Evolutionary conservation across 176 grass and related monocot genomes (phyloP).

Genomic region (Bothriochloa decipiens): DNA sequence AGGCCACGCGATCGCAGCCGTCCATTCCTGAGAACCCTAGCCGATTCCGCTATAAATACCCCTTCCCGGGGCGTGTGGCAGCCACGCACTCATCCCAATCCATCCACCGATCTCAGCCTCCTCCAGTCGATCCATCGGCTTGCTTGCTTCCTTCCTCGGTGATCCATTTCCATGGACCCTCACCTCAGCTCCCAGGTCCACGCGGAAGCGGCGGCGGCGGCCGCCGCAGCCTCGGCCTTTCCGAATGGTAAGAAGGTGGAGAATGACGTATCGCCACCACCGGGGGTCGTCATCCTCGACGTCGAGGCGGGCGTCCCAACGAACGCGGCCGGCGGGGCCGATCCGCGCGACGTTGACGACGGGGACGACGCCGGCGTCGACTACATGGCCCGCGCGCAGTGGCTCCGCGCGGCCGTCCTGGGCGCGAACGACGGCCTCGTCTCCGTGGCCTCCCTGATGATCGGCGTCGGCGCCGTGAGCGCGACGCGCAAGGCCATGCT

Average conservation of each 20-base stretch:
- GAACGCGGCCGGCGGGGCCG: not conserved
- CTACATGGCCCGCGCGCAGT: conserved; percentile 89
- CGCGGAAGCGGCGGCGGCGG: not conserved
- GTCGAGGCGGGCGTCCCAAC: conserved; percentile 24
- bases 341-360: conserved; percentile 11
- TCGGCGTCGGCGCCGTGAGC: conserved; percentile 78
- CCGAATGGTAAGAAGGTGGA: not conserved
- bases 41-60: conserved; percentile 48
- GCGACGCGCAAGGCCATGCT: conserved; percentile 58
- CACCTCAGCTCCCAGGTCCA: conserved; percentile 53
- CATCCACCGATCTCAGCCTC: not conserved
- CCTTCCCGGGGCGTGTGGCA: conserved; percentile 53
- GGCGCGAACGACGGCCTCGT: conserved; percentile 97
- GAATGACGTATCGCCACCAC: not conserved
- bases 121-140: not conserved
- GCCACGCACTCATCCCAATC: conserved; percentile 51
- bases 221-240: not conserved
- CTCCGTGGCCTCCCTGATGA: conserved; percentile 92
- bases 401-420: conserved; percentile 91
- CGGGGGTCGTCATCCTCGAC: conserved; percentile 3
- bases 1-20: conserved; percentile 1
- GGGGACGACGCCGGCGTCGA: not conserved
- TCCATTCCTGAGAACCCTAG: conserved; percentile 43
- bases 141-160: not conserved
- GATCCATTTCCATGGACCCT: conserved; percentile 56